Evolutionary conservation across 129 eudicot species (phyloP), one percentile per base, ranked within the genome.

Genomic region (Lonicera japonica): DNA sequence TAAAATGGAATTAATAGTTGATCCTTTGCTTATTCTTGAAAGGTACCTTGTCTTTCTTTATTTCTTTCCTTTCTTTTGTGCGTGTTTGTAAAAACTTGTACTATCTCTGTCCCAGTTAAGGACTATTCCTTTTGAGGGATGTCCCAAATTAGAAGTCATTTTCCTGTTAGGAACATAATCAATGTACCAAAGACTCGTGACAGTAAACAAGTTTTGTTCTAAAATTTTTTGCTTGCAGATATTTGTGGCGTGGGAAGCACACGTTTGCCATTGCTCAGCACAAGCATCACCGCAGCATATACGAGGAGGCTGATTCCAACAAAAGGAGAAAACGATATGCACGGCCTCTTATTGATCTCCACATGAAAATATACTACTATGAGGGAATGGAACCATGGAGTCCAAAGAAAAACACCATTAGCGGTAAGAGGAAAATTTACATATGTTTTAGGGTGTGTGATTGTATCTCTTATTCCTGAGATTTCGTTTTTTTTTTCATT

Each of bases 281-380:
- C 64, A 94, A 94, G 76, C 96, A 94, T 75, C 96, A 88, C 45
- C 84, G 77, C 24, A 83, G 72, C 65, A 70, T 94, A 61, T 88
- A 88, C 21, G 99, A 88, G 73, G 99, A 94, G 79, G 99, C 99
- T 60, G 99, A 88, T 85, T 74, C 99, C 21, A 94, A 94, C 72
- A 94, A 88, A 56, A 74, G 99, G 66, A 88, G 96, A 77, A 94
- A 94, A 56, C 87, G 99, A 21, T 94, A 94, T 79, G 99, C 96
- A 14, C 87, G 96, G 34, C 99, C 99, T 67, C 87, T 94, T 39
- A 88, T 94, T 59, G 96, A 94, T 73, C 96, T 75, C 55, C 99
- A 94, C 23, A 88, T 85, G 92, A 94, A 85, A 71, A 88, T 94
- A 65, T 94, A 94, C 58, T 82, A 83, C 29, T 94, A 88, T 17